phyloP scores from a whole-genome alignment of 2,329 filamentous ascomycete genomes.

The Epicoccum nigrum region DNA sequence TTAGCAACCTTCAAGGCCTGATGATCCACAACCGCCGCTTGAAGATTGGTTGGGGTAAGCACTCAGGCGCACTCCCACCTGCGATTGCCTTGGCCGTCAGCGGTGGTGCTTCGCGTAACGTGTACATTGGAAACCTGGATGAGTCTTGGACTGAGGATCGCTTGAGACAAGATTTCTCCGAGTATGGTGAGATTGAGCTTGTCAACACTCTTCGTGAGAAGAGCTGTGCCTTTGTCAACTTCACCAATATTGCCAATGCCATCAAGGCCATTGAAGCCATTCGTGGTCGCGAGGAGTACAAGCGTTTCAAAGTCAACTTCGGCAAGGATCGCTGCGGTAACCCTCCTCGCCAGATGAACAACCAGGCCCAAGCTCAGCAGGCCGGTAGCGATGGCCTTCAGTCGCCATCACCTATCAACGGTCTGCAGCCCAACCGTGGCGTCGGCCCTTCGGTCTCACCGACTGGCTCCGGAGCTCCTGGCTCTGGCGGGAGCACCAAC shows the following conservation, averaged over 20 bases:
- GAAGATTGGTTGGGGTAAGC: slow-evolving; percentile 99
- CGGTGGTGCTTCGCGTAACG: slow-evolving; percentile 95
- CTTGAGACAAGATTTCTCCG: slow-evolving; percentile 92
- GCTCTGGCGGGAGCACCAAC: slow-evolving; percentile 59
- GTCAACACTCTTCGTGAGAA: slow-evolving; percentile 97
- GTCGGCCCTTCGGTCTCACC: slow-evolving; percentile 65
- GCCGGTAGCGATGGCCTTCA: slow-evolving; percentile 65
- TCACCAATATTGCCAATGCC: slow-evolving; percentile 99
- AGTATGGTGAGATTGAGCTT: slow-evolving; percentile 96
- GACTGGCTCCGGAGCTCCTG: slow-evolving; percentile 63
- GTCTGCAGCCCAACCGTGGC: slow-evolving; percentile 61
- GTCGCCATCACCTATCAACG: slow-evolving; percentile 64
- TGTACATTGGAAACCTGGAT: slow-evolving; percentile 97
- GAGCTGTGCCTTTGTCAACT: slow-evolving; percentile 99
- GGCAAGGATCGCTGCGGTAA: slow-evolving; percentile 98
- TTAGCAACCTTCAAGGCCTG: slow-evolving; percentile 95
- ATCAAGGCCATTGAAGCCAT: slow-evolving; percentile 99
- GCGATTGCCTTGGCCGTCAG: slow-evolving; percentile 96
- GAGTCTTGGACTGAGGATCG: slow-evolving; percentile 98
- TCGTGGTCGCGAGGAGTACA: slow-evolving; percentile 93
- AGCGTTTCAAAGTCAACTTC: slow-evolving; percentile 99
- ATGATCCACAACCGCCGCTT: slow-evolving; percentile 99
- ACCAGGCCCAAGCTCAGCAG: slow-evolving; percentile 66
- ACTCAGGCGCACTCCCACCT: slow-evolving; percentile 92
- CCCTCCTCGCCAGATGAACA: slow-evolving; percentile 83